Conservation (phyloP, 306 rosid species). For the Hippophae rhamnoides region DNA sequence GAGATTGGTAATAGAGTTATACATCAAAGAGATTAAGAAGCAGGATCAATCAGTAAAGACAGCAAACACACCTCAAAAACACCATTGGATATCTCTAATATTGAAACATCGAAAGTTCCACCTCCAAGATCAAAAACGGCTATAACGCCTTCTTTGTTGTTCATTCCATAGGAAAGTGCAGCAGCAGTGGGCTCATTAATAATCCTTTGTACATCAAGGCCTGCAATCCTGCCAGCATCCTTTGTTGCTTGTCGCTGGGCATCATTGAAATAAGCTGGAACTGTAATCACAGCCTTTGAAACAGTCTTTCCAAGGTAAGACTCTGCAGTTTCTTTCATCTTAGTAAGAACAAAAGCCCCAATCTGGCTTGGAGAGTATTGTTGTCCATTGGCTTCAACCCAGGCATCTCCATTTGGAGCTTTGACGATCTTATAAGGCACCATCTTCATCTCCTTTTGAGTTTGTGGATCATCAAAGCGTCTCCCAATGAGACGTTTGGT, state of each 20-base stretch:
- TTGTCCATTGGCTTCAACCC: constrained; percentile 95
- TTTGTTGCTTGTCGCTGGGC: constrained; percentile 93
- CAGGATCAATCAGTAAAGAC: not conserved
- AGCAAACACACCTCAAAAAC: constrained; percentile 65
- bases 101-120: constrained; percentile 95
- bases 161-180: constrained; percentile 94
- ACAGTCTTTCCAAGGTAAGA: constrained; percentile 78
- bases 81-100: constrained; percentile 87
- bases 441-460: constrained; percentile 97
- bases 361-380: constrained; percentile 87
- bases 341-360: constrained; percentile 77
- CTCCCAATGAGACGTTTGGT: constrained; percentile 90
- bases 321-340: constrained; percentile 94
- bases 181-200: constrained; percentile 97
- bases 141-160: constrained; percentile 86
- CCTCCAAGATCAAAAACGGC: constrained; percentile 98
- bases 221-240: constrained; percentile 93
- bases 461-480: constrained; percentile 80
- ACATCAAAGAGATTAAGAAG: not conserved
- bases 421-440: constrained; percentile 84
- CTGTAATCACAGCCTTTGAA: constrained; percentile 76
- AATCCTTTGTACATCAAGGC: constrained; percentile 87
- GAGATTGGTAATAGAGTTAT: not conserved
- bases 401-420: constrained; percentile 93
- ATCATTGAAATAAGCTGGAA: constrained; percentile 91